Percentiles rank a stretch among this genome's conserved stretches.
Evolutionary conservation across 345 rosid species (phyloP).

Genomic region (Citrus trifoliata): DNA sequence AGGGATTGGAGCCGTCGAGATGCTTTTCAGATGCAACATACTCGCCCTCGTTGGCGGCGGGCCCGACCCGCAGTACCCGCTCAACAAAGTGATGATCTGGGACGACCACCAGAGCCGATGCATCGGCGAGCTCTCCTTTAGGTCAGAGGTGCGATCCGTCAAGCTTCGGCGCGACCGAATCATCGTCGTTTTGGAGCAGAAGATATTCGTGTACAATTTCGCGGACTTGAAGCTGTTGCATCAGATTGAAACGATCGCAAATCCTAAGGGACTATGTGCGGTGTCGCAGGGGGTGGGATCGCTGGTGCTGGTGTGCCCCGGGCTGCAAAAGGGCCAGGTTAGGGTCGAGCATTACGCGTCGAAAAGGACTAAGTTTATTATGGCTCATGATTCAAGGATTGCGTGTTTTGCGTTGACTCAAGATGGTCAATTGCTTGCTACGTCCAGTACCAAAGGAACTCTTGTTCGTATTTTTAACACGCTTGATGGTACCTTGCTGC

Average conservation of each 20-base stretch:
- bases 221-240: slow-evolving; percentile 80
- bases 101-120: slow-evolving; percentile 87
- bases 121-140: slow-evolving; percentile 81
- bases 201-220: slow-evolving; percentile 82
- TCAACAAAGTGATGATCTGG: slow-evolving; percentile 92
- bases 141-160: slow-evolving; percentile 84
- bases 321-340: slow-evolving; percentile 89
- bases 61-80: slow-evolving; percentile 75
- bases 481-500: slow-evolving; percentile 68
- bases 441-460: slow-evolving; percentile 89
- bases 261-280: slow-evolving; percentile 88
- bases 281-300: slow-evolving; percentile 81
- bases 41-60: slow-evolving; percentile 96
- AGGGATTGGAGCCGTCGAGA: slow-evolving; percentile 75
- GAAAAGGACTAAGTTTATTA: slow-evolving; percentile 79
- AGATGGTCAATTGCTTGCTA: slow-evolving; percentile 85
- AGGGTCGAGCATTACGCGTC: slow-evolving; percentile 85
- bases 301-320: slow-evolving; percentile 79
- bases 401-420: slow-evolving; percentile 81
- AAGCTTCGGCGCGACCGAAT: slow-evolving; percentile 78
- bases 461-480: slow-evolving; percentile 76
- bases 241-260: slow-evolving; percentile 84
- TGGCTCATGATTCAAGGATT: slow-evolving; percentile 95
- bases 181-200: slow-evolving; percentile 76
- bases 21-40: slow-evolving; percentile 90